A percentile compares a stretch with the other conserved stretches of the same genome.
phyloP scores from a whole-genome alignment of 1,284 basidiomycete genomes.

The Volvariella volvacea region DNA sequence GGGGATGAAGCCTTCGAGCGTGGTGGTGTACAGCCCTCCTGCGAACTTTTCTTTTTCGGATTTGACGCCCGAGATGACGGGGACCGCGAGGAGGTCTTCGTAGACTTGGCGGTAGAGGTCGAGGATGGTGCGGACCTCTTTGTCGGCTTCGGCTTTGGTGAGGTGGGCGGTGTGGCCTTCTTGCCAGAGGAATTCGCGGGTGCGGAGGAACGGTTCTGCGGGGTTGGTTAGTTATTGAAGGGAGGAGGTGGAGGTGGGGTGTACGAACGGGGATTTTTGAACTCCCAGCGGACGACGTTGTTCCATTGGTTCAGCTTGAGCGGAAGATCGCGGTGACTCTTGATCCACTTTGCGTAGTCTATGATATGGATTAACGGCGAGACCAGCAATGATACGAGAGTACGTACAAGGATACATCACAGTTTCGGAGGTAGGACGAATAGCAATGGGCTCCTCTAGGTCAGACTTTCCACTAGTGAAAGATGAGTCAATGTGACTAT shows the following conservation, averaged over 20 bases:
- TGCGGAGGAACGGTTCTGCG: slow-evolving; percentile 94
- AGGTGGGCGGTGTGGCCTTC: slow-evolving; percentile 97
- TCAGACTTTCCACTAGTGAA: slow-evolving; percentile 77
- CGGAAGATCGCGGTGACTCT: slow-evolving; percentile 94
- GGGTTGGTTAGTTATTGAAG: slow-evolving; percentile 2
- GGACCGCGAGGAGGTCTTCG: slow-evolving; percentile 94
- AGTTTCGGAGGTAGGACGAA: slow-evolving; percentile 96
- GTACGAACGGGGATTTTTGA: slow-evolving; percentile 89
- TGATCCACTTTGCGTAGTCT: slow-evolving; percentile 98
- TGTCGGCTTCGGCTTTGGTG: slow-evolving; percentile 84
- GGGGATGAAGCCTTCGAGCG: slow-evolving; percentile 96
- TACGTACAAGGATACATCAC: slow-evolving; percentile 93
- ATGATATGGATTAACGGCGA: slow-evolving; percentile 18
- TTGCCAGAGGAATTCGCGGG: slow-evolving; percentile 99
- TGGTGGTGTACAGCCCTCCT: slow-evolving; percentile 96
- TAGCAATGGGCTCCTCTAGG: slow-evolving; percentile 95
- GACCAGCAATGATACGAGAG: background rate
- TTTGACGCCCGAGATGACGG: slow-evolving; percentile 95
- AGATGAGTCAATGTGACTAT: background rate
- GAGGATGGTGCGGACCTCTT: slow-evolving; percentile 90
- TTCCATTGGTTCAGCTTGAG: slow-evolving; percentile 99
- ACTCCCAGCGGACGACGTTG: slow-evolving; percentile 98
- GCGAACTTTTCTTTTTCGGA: slow-evolving; percentile 99
- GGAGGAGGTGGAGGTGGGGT: background rate
- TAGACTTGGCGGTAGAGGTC: slow-evolving; percentile 96